Evolutionary conservation across 441 rosid genomes (phyloP).

Genomic region (Kokia cookei): DNA sequence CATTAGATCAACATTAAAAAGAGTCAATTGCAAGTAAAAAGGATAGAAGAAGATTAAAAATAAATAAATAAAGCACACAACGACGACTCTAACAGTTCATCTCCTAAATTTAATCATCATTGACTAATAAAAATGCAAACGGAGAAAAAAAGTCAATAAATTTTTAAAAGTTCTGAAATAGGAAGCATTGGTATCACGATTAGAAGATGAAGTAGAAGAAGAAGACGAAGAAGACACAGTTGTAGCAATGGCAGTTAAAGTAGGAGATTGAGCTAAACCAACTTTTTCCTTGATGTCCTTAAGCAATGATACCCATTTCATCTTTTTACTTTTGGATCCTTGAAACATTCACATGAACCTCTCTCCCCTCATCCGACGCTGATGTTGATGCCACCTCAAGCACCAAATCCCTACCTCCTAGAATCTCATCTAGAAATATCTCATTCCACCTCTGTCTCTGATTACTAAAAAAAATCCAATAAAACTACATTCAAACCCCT

Average conservation of each 20-base stretch:
- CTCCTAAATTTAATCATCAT: background rate
- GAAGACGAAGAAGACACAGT: slow-evolving; percentile 34
- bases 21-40: slow-evolving; percentile 15
- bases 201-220: slow-evolving; percentile 30
- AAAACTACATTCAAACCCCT: background rate
- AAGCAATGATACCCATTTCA: slow-evolving; percentile 86
- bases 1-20: slow-evolving; percentile 16
- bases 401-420: slow-evolving; percentile 49
- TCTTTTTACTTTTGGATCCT: slow-evolving; percentile 34
- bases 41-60: slow-evolving; percentile 2
- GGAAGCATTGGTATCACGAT: slow-evolving; percentile 32
- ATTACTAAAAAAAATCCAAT: background rate
- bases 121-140: background rate
- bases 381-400: slow-evolving; percentile 42
- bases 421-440: slow-evolving; percentile 39
- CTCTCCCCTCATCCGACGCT: slow-evolving; percentile 45
- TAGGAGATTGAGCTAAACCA: slow-evolving; percentile 82
- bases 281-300: slow-evolving; percentile 96
- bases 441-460: slow-evolving; percentile 15
- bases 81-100: background rate
- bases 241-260: slow-evolving; percentile 24
- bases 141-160: background rate
- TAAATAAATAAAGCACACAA: slow-evolving; percentile 6
- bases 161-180: background rate
- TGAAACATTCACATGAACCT: slow-evolving; percentile 18